Evolutionary conservation across 441 rosid genomes (phyloP), one percentile per base, ranked within the genome.

Genomic region (Bocquillonia castaneifolia): DNA sequence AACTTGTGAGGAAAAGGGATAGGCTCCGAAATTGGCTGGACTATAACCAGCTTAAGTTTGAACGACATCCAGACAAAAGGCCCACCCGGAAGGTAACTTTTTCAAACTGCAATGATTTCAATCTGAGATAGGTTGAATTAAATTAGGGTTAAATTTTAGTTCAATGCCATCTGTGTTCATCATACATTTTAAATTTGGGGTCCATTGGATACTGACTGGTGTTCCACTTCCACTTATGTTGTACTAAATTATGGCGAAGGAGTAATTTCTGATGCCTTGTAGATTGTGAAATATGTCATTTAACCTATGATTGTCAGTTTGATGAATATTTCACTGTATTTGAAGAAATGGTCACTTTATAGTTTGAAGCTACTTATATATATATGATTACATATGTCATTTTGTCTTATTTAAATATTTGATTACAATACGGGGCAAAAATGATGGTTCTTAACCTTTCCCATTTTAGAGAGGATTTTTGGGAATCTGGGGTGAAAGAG

Each of bases 11-110:
- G 65, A 80, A 83, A 84, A 84, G 98, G 76, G 85, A 83, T 31
- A 86, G 88, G 81, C 84, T 92, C 34, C 96, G 76, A 79, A 87
- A 85, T 70, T 90, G 97, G 99, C 84, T 86, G 63, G 99, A 92
- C 77, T 92, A 88, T 71, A 80, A 92, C 77, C 88, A 85, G 75
- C 85, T 92, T 47, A 90, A 90, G 79, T 82, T 77, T 77, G 94
- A 92, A 80, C 86, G 98, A 67, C 83, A 87, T 68, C 87, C 89
- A 17, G 96, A 85, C 1, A 92, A 88, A 79, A 84, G 77, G 74
- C 99, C 96, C 25, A 86, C 89, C 56, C 81, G 76, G 80, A 92
- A 80, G 88, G 99, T 90, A 65, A 73, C 53, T 54, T 68, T 59
- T 78, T 39, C 59, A 12, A 51, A 67, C 70, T 51, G 20, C 18